phyloP scores from a whole-genome alignment of 768 basidiomycete genomes.

The Solioccasus polychromus region DNA sequence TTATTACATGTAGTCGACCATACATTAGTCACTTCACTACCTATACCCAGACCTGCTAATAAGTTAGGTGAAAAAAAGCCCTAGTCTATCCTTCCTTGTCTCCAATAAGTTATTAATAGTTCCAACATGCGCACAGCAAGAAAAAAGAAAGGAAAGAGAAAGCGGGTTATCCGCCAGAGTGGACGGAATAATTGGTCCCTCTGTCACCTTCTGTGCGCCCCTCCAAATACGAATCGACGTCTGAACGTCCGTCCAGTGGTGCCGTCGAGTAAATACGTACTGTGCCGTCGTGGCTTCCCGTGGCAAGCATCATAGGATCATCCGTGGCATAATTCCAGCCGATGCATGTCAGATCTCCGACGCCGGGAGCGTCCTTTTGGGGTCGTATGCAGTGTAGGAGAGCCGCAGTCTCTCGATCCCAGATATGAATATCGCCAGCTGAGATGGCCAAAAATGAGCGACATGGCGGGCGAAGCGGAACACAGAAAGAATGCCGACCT shows the following conservation, averaged over 20 bases:
- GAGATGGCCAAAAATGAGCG: constrained; percentile 2
- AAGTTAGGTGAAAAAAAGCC: constrained; percentile 16
- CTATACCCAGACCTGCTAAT: constrained; percentile 17
- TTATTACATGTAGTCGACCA: constrained; percentile 22
- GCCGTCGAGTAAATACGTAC: constrained; percentile 70
- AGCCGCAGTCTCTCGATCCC: constrained; percentile 79
- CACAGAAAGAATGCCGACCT: constrained; percentile 36
- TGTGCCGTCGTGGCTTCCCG: constrained; percentile 74
- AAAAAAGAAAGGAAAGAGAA: neutral
- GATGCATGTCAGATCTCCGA: constrained; percentile 72
- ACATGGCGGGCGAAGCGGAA: neutral
- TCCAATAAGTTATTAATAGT: constrained; percentile 14
- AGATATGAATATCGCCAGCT: constrained; percentile 84
- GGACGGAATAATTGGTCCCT: constrained; percentile 23
- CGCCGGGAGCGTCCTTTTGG: constrained; percentile 44
- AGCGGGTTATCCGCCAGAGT: constrained; percentile 26
- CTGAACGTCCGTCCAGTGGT: constrained; percentile 20
- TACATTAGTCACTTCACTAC: constrained; percentile 28
- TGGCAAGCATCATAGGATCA: constrained; percentile 54
- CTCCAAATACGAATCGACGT: constrained; percentile 26
- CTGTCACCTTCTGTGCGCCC: constrained; percentile 23
- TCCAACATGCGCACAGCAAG: neutral
- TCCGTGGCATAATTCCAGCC: constrained; percentile 73
- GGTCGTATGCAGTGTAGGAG: constrained; percentile 68
- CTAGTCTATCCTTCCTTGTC: constrained; percentile 3